Evolutionary conservation across 169 alveolate species (phyloP).

Genomic region (Plasmodium billcollinsi): DNA sequence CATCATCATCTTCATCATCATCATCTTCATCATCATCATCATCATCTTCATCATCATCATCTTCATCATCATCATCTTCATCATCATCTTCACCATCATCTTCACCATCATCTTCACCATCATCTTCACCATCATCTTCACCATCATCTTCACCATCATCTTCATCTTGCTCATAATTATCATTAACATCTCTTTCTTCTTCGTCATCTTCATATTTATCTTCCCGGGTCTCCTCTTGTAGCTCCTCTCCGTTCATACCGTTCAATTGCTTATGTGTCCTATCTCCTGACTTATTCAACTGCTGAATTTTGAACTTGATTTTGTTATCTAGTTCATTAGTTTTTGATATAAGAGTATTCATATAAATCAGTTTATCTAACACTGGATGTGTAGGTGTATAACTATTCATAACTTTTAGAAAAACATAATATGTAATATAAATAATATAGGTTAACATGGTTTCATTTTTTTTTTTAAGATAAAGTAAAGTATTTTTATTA

Average conservation of each 20-base stretch:
- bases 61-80: slow-evolving; percentile 11
- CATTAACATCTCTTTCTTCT: slow-evolving; percentile 36
- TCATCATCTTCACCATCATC: slow-evolving; percentile 12
- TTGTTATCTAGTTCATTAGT: slow-evolving; percentile 73
- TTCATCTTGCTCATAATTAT: neutral
- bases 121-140: slow-evolving; percentile 17
- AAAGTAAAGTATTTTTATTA: slow-evolving; percentile 77
- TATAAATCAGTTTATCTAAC: slow-evolving; percentile 78
- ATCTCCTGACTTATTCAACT: slow-evolving; percentile 40
- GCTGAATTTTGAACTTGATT: slow-evolving; percentile 74
- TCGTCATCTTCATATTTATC: neutral
- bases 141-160: slow-evolving; percentile 40
- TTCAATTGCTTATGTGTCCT: slow-evolving; percentile 10
- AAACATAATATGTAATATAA: slow-evolving; percentile 80
- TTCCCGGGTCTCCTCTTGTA: neutral
- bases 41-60: neutral
- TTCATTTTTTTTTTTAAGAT: slow-evolving; percentile 81
- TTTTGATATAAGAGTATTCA: slow-evolving; percentile 70
- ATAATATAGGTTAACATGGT: slow-evolving; percentile 80
- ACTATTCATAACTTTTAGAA: slow-evolving; percentile 79
- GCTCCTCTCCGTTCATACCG: neutral
- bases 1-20: neutral
- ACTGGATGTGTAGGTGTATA: slow-evolving; percentile 81
- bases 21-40: slow-evolving; percentile 4
- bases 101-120: slow-evolving; percentile 32